These are phyloP conservation scores for Gelatoporia subvermispora DNA, from an alignment of 768 basidiomycete genomes.

Conservation along the genomic window DNA sequence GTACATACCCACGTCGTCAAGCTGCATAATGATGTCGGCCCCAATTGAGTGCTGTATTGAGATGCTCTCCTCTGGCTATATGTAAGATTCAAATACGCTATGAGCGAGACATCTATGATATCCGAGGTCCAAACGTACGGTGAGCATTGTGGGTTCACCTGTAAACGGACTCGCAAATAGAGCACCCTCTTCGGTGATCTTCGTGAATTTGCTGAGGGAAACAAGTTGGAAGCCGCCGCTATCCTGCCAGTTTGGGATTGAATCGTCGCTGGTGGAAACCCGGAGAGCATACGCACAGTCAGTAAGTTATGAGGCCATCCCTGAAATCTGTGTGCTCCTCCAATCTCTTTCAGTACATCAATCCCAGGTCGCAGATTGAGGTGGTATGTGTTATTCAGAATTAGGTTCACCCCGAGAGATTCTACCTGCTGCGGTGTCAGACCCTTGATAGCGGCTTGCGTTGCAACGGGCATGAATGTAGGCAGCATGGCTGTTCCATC, in stretches of 20 bases:
- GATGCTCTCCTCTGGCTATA: constrained; percentile 86
- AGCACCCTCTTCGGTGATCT: constrained; percentile 86
- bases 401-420: constrained; percentile 73
- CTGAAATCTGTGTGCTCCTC: constrained; percentile 88
- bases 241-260: constrained; percentile 43
- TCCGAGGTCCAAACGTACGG: constrained; percentile 40
- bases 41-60: constrained; percentile 88
- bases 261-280: not conserved
- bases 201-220: constrained; percentile 77
- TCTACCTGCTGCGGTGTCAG: constrained; percentile 84
- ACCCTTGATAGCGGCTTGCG: constrained; percentile 89
- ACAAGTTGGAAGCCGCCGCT: constrained; percentile 90
- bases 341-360: constrained; percentile 63
- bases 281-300: constrained; percentile 42
- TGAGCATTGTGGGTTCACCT: constrained; percentile 84
- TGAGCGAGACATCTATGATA: not conserved
- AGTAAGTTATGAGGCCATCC: constrained; percentile 84
- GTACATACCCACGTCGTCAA: constrained; percentile 80
- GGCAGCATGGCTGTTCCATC: constrained; percentile 81
- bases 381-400: constrained; percentile 90
- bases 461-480: constrained; percentile 93
- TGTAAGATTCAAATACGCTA: not conserved
- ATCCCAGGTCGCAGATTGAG: constrained; percentile 83
- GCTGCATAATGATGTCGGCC: constrained; percentile 92
- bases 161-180: constrained; percentile 81